These are phyloP conservation scores for Parsonsia alboflavescens DNA, from an alignment of 257 asterid species.

Conservation along the genomic window DNA sequence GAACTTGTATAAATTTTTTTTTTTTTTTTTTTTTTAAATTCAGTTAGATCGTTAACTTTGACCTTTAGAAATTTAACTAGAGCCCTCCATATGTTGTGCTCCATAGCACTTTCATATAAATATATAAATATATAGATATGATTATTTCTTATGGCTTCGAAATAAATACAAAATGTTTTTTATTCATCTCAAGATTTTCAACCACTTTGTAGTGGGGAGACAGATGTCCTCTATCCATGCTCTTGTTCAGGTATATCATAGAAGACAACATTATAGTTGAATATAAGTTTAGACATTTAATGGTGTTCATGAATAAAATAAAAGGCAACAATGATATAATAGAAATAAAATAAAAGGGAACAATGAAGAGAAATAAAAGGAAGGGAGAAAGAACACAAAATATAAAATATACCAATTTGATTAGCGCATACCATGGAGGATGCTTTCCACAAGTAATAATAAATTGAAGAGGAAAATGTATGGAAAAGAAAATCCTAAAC, in stretches of 20 bases:
- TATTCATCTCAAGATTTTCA: not conserved
- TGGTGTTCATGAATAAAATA: not conserved
- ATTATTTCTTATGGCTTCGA: not conserved
- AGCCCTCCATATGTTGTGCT: no score
- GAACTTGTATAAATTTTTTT: no score
- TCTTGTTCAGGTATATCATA: not conserved
- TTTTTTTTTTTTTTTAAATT: no score
- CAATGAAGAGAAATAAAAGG: not conserved
- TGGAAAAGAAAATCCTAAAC: constrained; percentile 8
- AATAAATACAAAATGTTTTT: not conserved
- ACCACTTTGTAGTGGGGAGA: not conserved
- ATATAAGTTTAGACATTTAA: not conserved
- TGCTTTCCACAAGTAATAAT: not conserved
- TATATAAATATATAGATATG: no score
- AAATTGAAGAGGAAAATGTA: constrained; percentile 5
- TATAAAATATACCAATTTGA: not conserved
- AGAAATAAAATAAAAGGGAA: not conserved
- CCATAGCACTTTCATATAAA: no score
- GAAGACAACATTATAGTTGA: not conserved
- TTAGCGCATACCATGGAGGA: not conserved
- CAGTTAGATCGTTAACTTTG: no score
- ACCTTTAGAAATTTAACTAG: no score
- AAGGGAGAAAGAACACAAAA: not conserved
- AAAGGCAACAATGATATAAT: not conserved
- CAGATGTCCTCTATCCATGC: not conserved